phyloP scores from a whole-genome alignment of 2,329 filamentous ascomycete genomes.

The Aspergillus alliaceus region DNA sequence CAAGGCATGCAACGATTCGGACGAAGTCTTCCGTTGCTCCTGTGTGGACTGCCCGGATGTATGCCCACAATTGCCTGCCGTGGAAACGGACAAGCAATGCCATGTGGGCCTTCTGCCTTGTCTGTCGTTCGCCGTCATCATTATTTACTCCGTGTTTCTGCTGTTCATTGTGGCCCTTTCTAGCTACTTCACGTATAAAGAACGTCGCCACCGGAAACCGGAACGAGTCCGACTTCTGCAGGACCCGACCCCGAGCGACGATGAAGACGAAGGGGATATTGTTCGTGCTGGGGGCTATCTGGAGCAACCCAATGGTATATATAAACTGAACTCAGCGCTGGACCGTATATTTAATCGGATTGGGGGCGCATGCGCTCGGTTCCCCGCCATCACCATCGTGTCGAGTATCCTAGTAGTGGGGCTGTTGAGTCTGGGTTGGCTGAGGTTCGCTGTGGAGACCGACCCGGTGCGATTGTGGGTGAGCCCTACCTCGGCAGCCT shows the following conservation, averaged over 20 bases:
- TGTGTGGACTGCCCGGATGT: constrained; percentile 89
- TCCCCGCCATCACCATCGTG: constrained; percentile 79
- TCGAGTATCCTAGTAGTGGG: constrained; percentile 72
- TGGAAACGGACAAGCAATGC: constrained; percentile 71
- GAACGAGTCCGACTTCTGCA: constrained; percentile 85
- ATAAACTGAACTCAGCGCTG: constrained; percentile 79
- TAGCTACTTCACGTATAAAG: constrained; percentile 74
- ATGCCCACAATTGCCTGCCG: constrained; percentile 76
- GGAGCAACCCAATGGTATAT: constrained; percentile 75
- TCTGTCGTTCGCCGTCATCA: constrained; percentile 86
- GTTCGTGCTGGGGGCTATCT: constrained; percentile 74
- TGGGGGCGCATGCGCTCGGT: constrained; percentile 76
- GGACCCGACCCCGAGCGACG: constrained; percentile 79
- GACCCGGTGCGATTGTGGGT: constrained; percentile 95
- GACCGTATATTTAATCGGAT: constrained; percentile 78
- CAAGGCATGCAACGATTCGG: constrained; percentile 86
- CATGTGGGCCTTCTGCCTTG: constrained; percentile 87
- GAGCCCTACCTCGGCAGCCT: constrained; percentile 86
- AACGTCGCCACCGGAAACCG: constrained; percentile 70
- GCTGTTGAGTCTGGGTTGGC: constrained; percentile 82
- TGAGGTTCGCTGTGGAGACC: constrained; percentile 83
- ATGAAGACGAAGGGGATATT: constrained; percentile 89
- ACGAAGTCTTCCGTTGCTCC: constrained; percentile 82
- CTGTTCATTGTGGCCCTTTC: constrained; percentile 66
- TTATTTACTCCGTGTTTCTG: constrained; percentile 77